Percentiles rank a stretch among this genome's conserved stretches.
phyloP scores from a whole-genome alignment of 176 grass and related monocot genomes.

The Thalia dealbata region DNA sequence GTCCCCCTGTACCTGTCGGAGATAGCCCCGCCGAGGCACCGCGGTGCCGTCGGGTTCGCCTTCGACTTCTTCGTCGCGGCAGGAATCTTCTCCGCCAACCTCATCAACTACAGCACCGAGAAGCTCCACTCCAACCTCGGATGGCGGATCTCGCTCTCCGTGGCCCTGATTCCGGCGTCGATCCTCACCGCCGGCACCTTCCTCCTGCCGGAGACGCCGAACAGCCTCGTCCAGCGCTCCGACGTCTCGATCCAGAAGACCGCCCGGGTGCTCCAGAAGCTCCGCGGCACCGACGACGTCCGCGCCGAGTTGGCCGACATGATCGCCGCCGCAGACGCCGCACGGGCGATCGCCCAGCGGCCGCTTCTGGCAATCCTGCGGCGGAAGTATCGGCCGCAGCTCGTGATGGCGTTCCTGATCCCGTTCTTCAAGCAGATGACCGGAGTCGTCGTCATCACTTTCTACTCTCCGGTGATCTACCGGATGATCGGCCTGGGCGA shows the following conservation, averaged over 20 bases:
- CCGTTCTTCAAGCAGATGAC: constrained; percentile 57
- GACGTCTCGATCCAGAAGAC: constrained; percentile 32
- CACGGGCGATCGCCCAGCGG: constrained; percentile 18
- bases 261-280: constrained; percentile 40
- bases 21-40: constrained; percentile 62
- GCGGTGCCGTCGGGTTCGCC: constrained; percentile 66
- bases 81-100: constrained; percentile 63
- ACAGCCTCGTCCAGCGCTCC: constrained; percentile 45
- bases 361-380: constrained; percentile 46
- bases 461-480: constrained; percentile 65
- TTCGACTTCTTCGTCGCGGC: constrained; percentile 72
- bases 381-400: constrained; percentile 45
- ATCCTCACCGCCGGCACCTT: constrained; percentile 48
- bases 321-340: constrained; percentile 41
- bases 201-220: constrained; percentile 80
- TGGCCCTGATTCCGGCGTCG: constrained; percentile 58
- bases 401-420: constrained; percentile 34
- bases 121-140: constrained; percentile 40
- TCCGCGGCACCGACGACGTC: constrained; percentile 51
- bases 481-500: constrained; percentile 48
- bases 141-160: constrained; percentile 75
- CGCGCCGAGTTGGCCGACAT: constrained; percentile 67
- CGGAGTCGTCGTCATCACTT: constrained; percentile 51
- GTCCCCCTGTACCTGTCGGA: constrained; percentile 85
- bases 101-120: constrained; percentile 69